Conservation (phyloP, 306 rosid genomes). For the Inga laurina region DNA sequence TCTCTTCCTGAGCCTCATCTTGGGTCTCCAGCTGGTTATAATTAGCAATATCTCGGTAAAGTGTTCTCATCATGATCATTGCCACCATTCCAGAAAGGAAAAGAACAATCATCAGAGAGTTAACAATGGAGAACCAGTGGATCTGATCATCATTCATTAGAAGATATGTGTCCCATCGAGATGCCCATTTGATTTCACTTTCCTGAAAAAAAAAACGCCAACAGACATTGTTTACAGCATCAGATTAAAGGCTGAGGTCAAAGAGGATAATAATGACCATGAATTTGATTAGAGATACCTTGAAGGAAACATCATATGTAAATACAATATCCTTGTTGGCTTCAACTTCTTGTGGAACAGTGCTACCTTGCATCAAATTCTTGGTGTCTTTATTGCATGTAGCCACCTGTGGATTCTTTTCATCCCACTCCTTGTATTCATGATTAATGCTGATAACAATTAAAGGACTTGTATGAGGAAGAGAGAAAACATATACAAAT, state of each 20-base stretch:
- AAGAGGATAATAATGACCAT: neutral
- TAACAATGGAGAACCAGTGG: slow-evolving; percentile 78
- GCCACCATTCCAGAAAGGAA: slow-evolving; percentile 87
- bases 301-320: slow-evolving; percentile 71
- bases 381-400: slow-evolving; percentile 75
- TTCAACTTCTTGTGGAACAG: slow-evolving; percentile 71
- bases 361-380: slow-evolving; percentile 56
- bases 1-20: slow-evolving; percentile 83
- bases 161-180: slow-evolving; percentile 84
- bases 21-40: slow-evolving; percentile 75
- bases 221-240: slow-evolving; percentile 1
- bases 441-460: slow-evolving; percentile 57
- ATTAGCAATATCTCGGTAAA: slow-evolving; percentile 73
- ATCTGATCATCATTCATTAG: slow-evolving; percentile 84
- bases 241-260: neutral
- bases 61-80: slow-evolving; percentile 83
- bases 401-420: slow-evolving; percentile 49
- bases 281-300: slow-evolving; percentile 40
- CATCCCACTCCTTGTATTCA: slow-evolving; percentile 63
- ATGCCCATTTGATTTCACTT: slow-evolving; percentile 78
- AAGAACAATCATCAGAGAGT: slow-evolving; percentile 77
- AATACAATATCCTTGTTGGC: slow-evolving; percentile 56
- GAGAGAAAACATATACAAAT: neutral
- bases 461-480: slow-evolving; percentile 20
- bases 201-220: slow-evolving; percentile 38